Conservation (phyloP, 2,329 filamentous ascomycete genomes). For the Fusarium decemcellulare region DNA sequence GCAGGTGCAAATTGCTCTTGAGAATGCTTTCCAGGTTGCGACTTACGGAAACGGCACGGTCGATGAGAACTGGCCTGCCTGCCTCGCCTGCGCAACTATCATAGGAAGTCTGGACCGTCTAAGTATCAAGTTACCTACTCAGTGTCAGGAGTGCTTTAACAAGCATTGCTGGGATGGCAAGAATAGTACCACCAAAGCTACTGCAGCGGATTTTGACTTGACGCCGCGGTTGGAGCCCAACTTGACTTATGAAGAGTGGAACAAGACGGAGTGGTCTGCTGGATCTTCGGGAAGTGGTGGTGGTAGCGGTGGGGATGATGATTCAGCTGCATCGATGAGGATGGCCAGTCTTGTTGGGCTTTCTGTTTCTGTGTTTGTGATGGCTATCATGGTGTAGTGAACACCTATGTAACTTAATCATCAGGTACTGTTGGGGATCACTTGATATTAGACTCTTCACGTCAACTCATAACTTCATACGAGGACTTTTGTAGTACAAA, state of each 20-base stretch:
- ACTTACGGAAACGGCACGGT: constrained; percentile 84
- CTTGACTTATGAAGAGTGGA: constrained; percentile 44
- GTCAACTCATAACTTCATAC: no score
- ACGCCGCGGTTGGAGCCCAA: constrained; percentile 36
- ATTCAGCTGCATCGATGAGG: constrained; percentile 2
- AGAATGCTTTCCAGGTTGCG: constrained; percentile 83
- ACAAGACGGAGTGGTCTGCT: constrained; percentile 31
- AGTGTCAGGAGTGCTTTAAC: constrained; percentile 46
- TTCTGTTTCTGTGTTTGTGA: not conserved
- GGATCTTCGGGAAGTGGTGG: not conserved
- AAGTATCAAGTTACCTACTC: constrained; percentile 31
- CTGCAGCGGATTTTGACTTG: constrained; percentile 34
- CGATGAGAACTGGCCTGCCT: constrained; percentile 79
- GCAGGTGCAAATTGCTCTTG: constrained; percentile 42
- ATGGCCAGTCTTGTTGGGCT: not conserved
- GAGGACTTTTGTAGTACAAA: not conserved
- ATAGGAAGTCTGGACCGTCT: constrained; percentile 71
- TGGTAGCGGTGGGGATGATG: not conserved
- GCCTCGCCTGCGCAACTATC: constrained; percentile 85
- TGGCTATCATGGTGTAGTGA: constrained; percentile 7
- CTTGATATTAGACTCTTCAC: not conserved
- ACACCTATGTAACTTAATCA: no score
- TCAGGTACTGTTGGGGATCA: not conserved
- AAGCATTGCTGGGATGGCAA: constrained; percentile 47
- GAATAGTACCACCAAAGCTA: constrained; percentile 21